Conservation (phyloP, 768 basidiomycete genomes). For the Lactarius vividus region DNA sequence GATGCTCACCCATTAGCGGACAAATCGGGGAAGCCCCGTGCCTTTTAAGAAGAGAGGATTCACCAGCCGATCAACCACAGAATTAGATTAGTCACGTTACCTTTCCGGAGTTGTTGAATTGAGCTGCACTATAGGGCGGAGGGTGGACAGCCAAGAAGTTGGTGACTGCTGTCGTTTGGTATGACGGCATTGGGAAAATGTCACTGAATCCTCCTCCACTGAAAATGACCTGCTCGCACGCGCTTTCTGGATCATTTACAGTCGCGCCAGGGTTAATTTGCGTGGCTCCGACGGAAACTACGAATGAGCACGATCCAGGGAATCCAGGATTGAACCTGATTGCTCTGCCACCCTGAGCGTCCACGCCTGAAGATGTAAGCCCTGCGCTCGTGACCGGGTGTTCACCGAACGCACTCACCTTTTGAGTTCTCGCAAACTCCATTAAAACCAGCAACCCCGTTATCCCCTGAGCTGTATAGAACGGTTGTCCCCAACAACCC, state of each 20-base stretch:
- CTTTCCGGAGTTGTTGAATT: constrained; percentile 37
- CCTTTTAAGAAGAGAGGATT: constrained; percentile 11
- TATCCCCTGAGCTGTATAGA: constrained; percentile 46
- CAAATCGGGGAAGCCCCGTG: constrained; percentile 36
- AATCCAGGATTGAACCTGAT: constrained; percentile 42
- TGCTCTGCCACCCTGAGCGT: constrained; percentile 25
- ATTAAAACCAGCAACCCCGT: constrained; percentile 41
- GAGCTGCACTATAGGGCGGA: constrained; percentile 35
- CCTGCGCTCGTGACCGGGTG: background rate
- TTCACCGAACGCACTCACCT: constrained; percentile 26
- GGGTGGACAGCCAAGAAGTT: constrained; percentile 35
- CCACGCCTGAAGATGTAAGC: constrained; percentile 30
- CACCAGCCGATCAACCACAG: background rate
- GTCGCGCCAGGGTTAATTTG: constrained; percentile 37
- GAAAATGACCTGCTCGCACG: constrained; percentile 39
- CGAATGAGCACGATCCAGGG: constrained; percentile 44
- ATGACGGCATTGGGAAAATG: constrained; percentile 39
- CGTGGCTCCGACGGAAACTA: constrained; percentile 40
- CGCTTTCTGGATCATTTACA: constrained; percentile 38
- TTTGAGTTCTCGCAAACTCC: constrained; percentile 36
- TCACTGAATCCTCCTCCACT: constrained; percentile 44
- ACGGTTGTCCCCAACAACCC: constrained; percentile 43
- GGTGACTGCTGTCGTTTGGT: constrained; percentile 35
- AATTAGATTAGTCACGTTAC: constrained; percentile 19
- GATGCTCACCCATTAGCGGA: constrained; percentile 36